These are phyloP conservation scores for Esteya vermicola DNA, from an alignment of 2,329 filamentous ascomycete species.

Conservation along the genomic window DNA sequence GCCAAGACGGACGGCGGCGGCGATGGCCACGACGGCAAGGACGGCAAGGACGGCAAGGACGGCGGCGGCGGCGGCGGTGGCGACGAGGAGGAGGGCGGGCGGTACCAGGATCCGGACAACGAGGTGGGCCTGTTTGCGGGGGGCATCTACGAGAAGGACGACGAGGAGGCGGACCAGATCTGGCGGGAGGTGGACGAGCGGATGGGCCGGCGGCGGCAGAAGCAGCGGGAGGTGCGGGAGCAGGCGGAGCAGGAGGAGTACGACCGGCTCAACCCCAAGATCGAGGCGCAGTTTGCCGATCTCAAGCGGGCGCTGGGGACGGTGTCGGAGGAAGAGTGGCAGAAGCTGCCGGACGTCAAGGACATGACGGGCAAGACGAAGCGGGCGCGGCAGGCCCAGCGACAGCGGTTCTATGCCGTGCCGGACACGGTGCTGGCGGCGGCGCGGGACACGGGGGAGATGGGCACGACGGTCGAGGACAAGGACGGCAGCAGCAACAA, in stretches of 20 bases:
- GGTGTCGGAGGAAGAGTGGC: conserved; percentile 93
- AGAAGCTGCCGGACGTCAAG: conserved; percentile 85
- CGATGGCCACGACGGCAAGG: no score
- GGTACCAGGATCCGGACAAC: conserved; percentile 93
- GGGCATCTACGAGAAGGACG: conserved; percentile 91
- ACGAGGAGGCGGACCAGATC: conserved; percentile 93
- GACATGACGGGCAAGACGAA: conserved; percentile 92
- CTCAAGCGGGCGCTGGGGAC: conserved; percentile 79
- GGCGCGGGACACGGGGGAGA: conserved; percentile 63
- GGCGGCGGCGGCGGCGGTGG: conserved; percentile 38
- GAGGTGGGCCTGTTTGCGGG: conserved; percentile 92
- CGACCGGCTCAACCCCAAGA: conserved; percentile 95
- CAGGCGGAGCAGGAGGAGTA: conserved; percentile 84
- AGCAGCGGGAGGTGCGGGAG: conserved; percentile 89
- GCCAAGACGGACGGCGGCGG: conserved; percentile 35
- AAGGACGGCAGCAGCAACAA: conserved; percentile 51
- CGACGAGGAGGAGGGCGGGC: conserved; percentile 49
- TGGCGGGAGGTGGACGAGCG: conserved; percentile 93
- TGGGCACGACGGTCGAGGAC: conserved; percentile 78
- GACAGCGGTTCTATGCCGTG: conserved; percentile 85
- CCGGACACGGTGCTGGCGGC: conserved; percentile 90
- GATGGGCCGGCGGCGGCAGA: conserved; percentile 81
- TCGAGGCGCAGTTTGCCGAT: conserved; percentile 94
- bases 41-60: conserved; percentile 36
- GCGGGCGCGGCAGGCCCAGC: conserved; percentile 66